These are phyloP conservation scores for Boeremia exigua DNA, from an alignment of 2,329 filamentous ascomycete species.

Conservation along the genomic window DNA sequence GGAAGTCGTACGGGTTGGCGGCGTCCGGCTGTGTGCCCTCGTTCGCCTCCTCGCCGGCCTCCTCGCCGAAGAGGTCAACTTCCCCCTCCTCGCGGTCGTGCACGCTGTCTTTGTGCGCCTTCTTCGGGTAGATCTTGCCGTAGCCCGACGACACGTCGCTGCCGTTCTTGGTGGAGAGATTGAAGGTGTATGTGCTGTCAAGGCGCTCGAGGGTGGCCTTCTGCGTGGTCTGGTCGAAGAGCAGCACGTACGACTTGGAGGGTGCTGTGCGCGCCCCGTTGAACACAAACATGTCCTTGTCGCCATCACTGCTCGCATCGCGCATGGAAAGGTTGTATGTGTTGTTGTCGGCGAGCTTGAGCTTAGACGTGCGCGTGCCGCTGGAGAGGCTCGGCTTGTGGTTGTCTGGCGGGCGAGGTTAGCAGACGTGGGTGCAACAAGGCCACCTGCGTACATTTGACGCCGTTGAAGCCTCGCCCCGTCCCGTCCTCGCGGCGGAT, in stretches of 20 bases:
- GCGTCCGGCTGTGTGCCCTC: slow-evolving; percentile 48
- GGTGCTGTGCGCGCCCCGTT: slow-evolving; percentile 43
- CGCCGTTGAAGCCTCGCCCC: slow-evolving; percentile 32
- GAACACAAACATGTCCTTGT: slow-evolving; percentile 49
- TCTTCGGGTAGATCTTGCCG: slow-evolving; percentile 63
- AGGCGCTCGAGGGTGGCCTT: slow-evolving; percentile 83
- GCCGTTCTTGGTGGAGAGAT: slow-evolving; percentile 72
- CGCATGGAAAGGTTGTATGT: slow-evolving; percentile 39
- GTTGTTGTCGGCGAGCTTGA: slow-evolving; percentile 33
- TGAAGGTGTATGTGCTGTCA: slow-evolving; percentile 86
- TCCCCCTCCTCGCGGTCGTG: slow-evolving; percentile 33
- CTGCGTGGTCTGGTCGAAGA: slow-evolving; percentile 77
- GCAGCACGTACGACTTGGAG: slow-evolving; percentile 59
- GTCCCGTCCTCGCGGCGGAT: slow-evolving; percentile 32
- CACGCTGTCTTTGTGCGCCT: slow-evolving; percentile 29
- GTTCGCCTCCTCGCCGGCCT: slow-evolving; percentile 27
- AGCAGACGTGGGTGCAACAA: neutral
- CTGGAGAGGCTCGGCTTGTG: slow-evolving; percentile 51
- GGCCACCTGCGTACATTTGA: slow-evolving; percentile 39
- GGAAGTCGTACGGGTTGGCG: slow-evolving; percentile 57
- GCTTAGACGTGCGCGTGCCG: slow-evolving; percentile 36
- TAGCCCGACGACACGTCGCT: slow-evolving; percentile 70
- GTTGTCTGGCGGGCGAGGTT: slow-evolving; percentile 46
- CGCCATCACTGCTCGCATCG: slow-evolving; percentile 34
- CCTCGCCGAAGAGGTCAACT: slow-evolving; percentile 40